Conservation (phyloP, 208 protist species). For the Leishmania mexicana region DNA sequence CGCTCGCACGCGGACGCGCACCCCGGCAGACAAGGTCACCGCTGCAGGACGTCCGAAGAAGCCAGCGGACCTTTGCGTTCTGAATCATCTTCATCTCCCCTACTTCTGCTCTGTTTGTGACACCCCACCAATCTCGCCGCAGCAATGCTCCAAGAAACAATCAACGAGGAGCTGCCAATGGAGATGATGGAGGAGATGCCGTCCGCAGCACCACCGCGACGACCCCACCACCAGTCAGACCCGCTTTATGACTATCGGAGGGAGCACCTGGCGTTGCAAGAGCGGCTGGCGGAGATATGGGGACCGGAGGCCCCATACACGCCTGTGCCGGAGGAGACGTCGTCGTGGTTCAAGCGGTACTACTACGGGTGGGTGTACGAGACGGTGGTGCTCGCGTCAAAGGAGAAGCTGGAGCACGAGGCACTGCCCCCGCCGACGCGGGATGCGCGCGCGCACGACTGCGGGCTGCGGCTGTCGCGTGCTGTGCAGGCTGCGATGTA, state of each 20-base stretch:
- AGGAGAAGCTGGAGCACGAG: slow-evolving; percentile 49
- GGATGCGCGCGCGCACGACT: slow-evolving; percentile 33
- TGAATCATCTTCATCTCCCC: background rate
- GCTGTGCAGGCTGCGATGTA: slow-evolving; percentile 32
- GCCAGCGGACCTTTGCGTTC: background rate
- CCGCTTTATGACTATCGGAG: slow-evolving; percentile 20
- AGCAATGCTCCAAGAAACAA: background rate
- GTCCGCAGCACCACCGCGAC: background rate
- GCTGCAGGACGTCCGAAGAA: background rate
- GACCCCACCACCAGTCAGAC: slow-evolving; percentile 4
- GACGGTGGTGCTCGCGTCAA: slow-evolving; percentile 35
- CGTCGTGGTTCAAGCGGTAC: slow-evolving; percentile 36
- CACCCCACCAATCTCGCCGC: background rate
- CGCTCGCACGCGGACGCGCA: background rate
- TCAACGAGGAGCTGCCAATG: slow-evolving; percentile 13
- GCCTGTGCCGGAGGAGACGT: slow-evolving; percentile 36
- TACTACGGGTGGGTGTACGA: slow-evolving; percentile 58
- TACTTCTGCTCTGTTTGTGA: background rate
- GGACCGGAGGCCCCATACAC: slow-evolving; percentile 45
- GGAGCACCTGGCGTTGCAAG: slow-evolving; percentile 10
- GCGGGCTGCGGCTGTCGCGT: slow-evolving; percentile 44
- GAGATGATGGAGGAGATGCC: background rate
- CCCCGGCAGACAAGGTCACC: background rate
- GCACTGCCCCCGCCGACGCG: slow-evolving; percentile 33
- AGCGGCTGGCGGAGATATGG: slow-evolving; percentile 48